phyloP scores from a whole-genome alignment of 1,284 basidiomycete genomes.

The Cystobasidium slooffiae region DNA sequence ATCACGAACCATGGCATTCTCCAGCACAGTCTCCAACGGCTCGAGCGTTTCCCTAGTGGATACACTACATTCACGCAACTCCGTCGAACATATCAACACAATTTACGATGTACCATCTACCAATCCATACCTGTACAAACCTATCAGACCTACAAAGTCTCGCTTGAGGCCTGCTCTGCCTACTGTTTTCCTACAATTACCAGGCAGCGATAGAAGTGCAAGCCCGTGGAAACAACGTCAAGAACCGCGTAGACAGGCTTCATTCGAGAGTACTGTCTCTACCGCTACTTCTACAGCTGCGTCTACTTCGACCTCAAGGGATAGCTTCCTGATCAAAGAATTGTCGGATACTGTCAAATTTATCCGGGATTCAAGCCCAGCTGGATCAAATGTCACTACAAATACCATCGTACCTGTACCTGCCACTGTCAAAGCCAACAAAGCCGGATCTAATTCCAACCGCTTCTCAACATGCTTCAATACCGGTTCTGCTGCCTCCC shows the following conservation, averaged over 20 bases:
- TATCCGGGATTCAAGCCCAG: neutral
- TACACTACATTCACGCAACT: neutral
- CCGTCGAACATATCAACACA: neutral
- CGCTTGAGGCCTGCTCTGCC: slow-evolving; percentile 28
- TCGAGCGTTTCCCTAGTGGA: slow-evolving; percentile 1
- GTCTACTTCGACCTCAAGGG: neutral
- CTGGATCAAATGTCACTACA: neutral
- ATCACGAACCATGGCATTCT: neutral
- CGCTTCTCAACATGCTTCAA: slow-evolving; percentile 36
- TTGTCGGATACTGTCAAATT: neutral
- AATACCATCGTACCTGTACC: too few species aligned
- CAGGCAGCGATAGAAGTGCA: neutral
- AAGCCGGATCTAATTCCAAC: neutral
- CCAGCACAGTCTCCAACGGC: neutral
- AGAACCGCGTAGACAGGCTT: neutral
- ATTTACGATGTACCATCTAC: slow-evolving; percentile 1
- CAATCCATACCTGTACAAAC: slow-evolving; percentile 13
- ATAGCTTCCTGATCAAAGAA: slow-evolving; percentile 4
- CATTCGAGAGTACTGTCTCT: neutral
- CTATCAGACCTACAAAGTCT: slow-evolving; percentile 6
- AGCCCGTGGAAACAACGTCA: slow-evolving; percentile 3
- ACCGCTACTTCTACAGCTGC: neutral
- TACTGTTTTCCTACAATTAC: slow-evolving; percentile 23
- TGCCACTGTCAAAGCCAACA: neutral
- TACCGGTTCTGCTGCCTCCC: neutral